Evolutionary conservation across 768 basidiomycete genomes (phyloP), one percentile per base, ranked within the genome.

Genomic region (Tulasnella sp.): DNA sequence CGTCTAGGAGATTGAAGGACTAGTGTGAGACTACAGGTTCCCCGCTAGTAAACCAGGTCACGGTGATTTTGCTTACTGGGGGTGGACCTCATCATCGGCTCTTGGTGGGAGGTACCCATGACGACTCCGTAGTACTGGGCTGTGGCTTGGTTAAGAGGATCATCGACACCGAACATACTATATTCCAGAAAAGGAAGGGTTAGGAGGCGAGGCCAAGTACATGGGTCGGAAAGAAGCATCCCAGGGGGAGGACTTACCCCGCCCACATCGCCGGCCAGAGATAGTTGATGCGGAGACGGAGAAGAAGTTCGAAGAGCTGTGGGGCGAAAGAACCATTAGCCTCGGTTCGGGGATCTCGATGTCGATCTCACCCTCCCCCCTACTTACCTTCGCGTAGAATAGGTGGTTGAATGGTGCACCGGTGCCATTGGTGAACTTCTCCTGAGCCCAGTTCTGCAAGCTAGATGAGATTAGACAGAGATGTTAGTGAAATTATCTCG

Each of bases 1-100:
- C 90, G 77, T 87, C 85, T 78, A 36, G 0, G 29, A 45, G n/a
- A 6, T 0, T 12, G 22, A 77, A 54, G 3, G 12, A 8, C 15
- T 7, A 22, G 34, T 77, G 49, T 39, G 9, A 67, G 22, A 31
- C 4, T 78, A n/a, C 36, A 9, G 31, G 78, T 4, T 15, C 58
- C 29, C 12, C 22, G n/a, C 25, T 58, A 7, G 25, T 2, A 14
- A 58, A n/a, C 15, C 45, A 58, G 9, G 7, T 8, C 7, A 58
- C 8, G 8, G 42, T 12, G 68, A 39, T 38, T 22, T 29, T 39
- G 17, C 73, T 67, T 37, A 76, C 74, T 76, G 4, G 91, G 90
- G 1, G 88, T 89, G 40, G 89, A 89, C 29, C 91, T 87, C 85
- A 89, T 88, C 89, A 91, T 91, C 11, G 91, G 91, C 79, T 92